These are phyloP conservation scores for Chaetomium tenue DNA, from an alignment of 495 filamentous ascomycete genomes.

Conservation along the genomic window DNA sequence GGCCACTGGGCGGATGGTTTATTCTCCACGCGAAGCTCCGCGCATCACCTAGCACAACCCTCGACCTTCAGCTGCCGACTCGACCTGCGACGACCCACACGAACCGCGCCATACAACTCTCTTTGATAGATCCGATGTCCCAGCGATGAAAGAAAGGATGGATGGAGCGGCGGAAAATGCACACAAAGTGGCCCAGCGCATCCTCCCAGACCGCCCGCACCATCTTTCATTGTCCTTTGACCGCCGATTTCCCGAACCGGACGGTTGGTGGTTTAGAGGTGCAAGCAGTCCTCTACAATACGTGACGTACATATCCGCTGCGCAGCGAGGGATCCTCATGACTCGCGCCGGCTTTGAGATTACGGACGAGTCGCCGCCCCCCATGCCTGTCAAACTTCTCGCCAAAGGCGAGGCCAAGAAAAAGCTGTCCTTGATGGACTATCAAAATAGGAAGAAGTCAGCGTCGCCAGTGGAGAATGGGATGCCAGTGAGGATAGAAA, in stretches of 20 bases:
- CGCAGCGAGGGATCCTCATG: slow-evolving; percentile 47
- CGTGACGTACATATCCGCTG: slow-evolving; percentile 46
- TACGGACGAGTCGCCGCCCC: slow-evolving; percentile 37
- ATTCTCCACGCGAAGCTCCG: not conserved
- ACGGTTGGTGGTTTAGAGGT: slow-evolving; percentile 42
- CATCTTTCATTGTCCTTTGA: slow-evolving; percentile 44
- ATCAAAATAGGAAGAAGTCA: slow-evolving; percentile 46
- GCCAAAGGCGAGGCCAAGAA: slow-evolving; percentile 44
- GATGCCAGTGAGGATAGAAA: slow-evolving; percentile 23
- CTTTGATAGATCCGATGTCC: slow-evolving; percentile 34
- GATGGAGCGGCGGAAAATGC: slow-evolving; percentile 50
- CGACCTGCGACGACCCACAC: not conserved
- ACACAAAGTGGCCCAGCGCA: slow-evolving; percentile 42
- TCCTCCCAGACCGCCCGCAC: slow-evolving; percentile 46
- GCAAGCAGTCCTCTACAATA: slow-evolving; percentile 43
- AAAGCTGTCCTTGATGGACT: slow-evolving; percentile 50
- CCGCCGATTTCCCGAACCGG: slow-evolving; percentile 37
- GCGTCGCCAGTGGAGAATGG: slow-evolving; percentile 42
- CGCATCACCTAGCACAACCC: not conserved
- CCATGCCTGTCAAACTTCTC: slow-evolving; percentile 29
- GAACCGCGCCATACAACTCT: slow-evolving; percentile 5
- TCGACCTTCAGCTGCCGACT: not conserved
- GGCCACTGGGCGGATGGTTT: not conserved
- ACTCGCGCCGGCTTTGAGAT: slow-evolving; percentile 47
- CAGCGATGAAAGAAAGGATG: slow-evolving; percentile 46